A percentile compares a stretch with the other conserved stretches of the same genome.
Evolutionary conservation across 163 green algal genomes (phyloP).

Genomic region (Volvox carteri): DNA sequence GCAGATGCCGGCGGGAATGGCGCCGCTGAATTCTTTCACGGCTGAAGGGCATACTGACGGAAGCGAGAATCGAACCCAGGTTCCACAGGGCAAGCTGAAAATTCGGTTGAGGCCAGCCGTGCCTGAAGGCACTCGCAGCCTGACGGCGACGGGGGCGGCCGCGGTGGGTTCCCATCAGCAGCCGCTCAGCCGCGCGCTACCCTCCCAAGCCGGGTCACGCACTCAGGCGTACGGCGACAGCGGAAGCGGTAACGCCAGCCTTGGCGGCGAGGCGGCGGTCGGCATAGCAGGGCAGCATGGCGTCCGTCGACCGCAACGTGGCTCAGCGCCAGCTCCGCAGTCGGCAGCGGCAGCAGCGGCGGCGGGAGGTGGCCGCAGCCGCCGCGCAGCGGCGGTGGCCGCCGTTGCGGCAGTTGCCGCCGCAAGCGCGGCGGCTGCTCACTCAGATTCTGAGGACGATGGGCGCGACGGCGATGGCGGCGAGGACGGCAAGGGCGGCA

Average conservation of each 20-base stretch:
- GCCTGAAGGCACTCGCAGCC: background rate
- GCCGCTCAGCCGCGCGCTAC: background rate
- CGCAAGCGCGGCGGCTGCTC: background rate
- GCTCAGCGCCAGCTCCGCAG: background rate
- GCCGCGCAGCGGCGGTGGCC: slow-evolving; percentile 11
- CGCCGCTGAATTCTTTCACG: too few species aligned
- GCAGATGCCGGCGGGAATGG: too few species aligned
- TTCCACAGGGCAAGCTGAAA: background rate
- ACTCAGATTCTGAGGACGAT: slow-evolving; percentile 12
- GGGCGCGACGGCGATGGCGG: background rate
- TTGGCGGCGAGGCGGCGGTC: background rate
- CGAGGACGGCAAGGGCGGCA: background rate
- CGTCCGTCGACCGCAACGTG: background rate
- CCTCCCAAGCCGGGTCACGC: background rate
- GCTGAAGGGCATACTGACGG: too few species aligned
- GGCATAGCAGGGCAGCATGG: background rate
- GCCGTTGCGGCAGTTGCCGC: background rate
- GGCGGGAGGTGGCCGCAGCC: slow-evolving; percentile 12
- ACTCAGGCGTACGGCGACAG: background rate
- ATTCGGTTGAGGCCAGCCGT: background rate
- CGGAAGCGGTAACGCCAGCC: background rate
- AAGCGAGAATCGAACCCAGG: too few species aligned
- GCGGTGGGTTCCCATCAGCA: background rate
- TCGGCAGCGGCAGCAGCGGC: background rate
- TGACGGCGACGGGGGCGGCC: background rate